Evolutionary conservation across 257 asterid species (phyloP), one percentile per base, ranked within the genome.

Genomic region (Coffea eugenioides): DNA sequence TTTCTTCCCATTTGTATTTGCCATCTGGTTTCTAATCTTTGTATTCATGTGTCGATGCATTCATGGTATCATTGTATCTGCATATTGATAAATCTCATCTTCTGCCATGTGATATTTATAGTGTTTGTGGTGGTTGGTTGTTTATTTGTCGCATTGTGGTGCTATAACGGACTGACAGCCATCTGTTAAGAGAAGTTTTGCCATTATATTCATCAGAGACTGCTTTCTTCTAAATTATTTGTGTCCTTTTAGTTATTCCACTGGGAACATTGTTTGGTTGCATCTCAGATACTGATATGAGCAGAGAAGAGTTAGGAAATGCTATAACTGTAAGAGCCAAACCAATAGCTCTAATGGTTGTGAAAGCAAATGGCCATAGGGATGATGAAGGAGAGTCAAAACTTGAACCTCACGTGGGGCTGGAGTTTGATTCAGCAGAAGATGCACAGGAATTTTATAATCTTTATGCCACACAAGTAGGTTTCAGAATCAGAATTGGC

Each of bases 401-500:
- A 73, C 85, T 86, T 81, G 97, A 93, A 82, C 99, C 92, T 27
- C 86, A 79, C 6, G 92, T 86, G 20, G 99, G 99, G 66, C 86
- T 90, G 79, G 98, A 95, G 87, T 95, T 95, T 64, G 89, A 92
- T 84, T 76, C 97, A 51, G 92, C 95, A 56, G 99, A 95, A 69
- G 98, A 90, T 67, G 98, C 99, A 1, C 99, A 95, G 75, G 98
- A 95, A 70, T 88, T 90, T 76, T 93, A 95, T 85, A 92, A 84
- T 82, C 49, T 84, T 4, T 93, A 95, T 52, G 98, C 97, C 61
- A 80, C 93, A 18, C 92, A 87, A 68, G 79, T 83, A 41, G 99
- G 99, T 79, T 95, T 95, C 86, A 93, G 89, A 81, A 93, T 95
- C 68, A 87, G 99, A 83, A 93, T 93, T 46, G 98, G 99, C 61